These are phyloP conservation scores for Chalciporus piperatus DNA, from an alignment of 768 basidiomycete species.

Conservation along the genomic window DNA sequence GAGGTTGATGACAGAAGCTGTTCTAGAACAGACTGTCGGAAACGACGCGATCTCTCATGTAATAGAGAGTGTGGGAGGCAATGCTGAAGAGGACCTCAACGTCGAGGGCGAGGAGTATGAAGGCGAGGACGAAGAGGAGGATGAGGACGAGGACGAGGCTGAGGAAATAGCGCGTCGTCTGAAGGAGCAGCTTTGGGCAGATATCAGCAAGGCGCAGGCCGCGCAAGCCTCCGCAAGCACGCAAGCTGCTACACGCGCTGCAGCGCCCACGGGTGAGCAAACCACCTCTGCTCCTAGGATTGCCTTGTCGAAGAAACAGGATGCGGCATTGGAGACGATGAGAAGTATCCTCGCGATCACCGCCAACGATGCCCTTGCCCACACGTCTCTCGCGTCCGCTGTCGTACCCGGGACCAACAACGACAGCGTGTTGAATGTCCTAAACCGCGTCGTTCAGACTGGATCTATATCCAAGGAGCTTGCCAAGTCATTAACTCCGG, in stretches of 20 bases:
- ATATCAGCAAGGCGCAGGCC: constrained; percentile 63
- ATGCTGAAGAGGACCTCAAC: constrained; percentile 29
- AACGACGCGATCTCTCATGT: not conserved
- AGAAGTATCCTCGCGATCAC: constrained; percentile 57
- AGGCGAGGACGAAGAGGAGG: constrained; percentile 56
- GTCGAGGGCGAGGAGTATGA: constrained; percentile 44
- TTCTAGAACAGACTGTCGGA: constrained; percentile 5
- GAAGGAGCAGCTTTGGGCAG: constrained; percentile 77
- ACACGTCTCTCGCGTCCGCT: constrained; percentile 49
- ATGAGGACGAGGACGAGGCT: constrained; percentile 54
- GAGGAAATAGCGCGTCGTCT: constrained; percentile 71
- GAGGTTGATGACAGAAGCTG: constrained; percentile 14
- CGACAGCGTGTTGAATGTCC: constrained; percentile 51
- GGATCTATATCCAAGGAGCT: constrained; percentile 51
- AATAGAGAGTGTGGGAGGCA: not conserved
- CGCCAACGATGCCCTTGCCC: constrained; percentile 55
- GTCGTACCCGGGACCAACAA: constrained; percentile 45
- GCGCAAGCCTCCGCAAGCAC: constrained; percentile 31
- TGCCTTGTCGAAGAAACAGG: constrained; percentile 42
- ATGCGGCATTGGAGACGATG: constrained; percentile 64
- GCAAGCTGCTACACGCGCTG: constrained; percentile 2
- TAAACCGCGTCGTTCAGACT: constrained; percentile 47
- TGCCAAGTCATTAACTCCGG: constrained; percentile 56
- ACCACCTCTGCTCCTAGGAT: constrained; percentile 11
- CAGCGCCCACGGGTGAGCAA: constrained; percentile 4